These are phyloP conservation scores for Jackrogersella multiformis DNA, from an alignment of 495 filamentous ascomycete genomes.

Conservation along the genomic window DNA sequence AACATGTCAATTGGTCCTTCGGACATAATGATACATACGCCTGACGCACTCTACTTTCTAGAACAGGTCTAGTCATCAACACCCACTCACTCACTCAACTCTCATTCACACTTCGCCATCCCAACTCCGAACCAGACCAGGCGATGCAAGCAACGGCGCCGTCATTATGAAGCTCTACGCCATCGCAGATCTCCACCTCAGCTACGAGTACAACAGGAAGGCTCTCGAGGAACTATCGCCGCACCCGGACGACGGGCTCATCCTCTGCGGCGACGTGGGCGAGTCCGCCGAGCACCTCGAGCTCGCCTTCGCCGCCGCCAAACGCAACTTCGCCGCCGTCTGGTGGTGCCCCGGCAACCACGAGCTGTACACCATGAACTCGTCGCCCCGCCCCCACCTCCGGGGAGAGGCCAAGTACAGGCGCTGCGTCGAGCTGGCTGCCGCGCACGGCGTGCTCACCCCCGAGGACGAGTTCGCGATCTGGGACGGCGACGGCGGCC, in stretches of 20 bases:
- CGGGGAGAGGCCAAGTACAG: constrained; percentile 46
- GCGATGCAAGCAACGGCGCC: constrained; percentile 12
- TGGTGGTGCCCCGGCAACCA: constrained; percentile 52
- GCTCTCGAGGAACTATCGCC: constrained; percentile 41
- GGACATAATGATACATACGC: constrained; percentile 12
- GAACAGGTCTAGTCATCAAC: constrained; percentile 6
- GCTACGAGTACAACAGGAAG: constrained; percentile 44
- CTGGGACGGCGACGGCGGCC: constrained; percentile 44
- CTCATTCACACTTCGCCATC: constrained; percentile 20
- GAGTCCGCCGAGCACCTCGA: constrained; percentile 45
- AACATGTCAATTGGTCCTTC: constrained; percentile 20
- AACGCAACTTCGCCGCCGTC: constrained; percentile 40
- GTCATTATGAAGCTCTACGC: constrained; percentile 49
- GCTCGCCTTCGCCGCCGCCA: constrained; percentile 41
- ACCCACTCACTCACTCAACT: neutral
- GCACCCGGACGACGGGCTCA: constrained; percentile 47
- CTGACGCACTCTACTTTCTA: constrained; percentile 8
- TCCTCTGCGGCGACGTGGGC: constrained; percentile 49
- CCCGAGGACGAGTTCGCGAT: constrained; percentile 47
- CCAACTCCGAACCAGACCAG: neutral
- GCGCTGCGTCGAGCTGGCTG: constrained; percentile 42
- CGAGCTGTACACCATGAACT: constrained; percentile 47
- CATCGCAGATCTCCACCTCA: constrained; percentile 50
- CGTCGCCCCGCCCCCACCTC: constrained; percentile 37
- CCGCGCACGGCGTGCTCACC: constrained; percentile 44